A percentile compares a stretch with the other conserved stretches of the same genome.
Conservation (phyloP, 495 filamentous ascomycete genomes). For the Jackrogersella minutella region DNA sequence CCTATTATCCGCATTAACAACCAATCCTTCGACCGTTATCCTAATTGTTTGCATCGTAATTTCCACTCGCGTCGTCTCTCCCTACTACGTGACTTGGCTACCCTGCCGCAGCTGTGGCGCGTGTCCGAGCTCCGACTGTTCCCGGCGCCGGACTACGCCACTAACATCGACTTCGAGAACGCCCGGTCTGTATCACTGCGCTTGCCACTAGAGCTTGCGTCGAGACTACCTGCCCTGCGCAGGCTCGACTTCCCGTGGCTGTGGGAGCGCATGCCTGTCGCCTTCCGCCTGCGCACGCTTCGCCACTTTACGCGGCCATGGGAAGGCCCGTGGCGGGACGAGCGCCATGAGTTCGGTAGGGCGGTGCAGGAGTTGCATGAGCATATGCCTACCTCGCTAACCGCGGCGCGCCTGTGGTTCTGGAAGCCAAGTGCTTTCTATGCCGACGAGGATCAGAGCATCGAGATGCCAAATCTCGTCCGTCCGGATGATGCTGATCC, state of each 20-base stretch:
- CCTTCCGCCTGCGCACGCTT: constrained; percentile 16
- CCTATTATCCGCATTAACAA: constrained; percentile 15
- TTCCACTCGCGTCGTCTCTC: constrained; percentile 38
- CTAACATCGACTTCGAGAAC: constrained; percentile 12
- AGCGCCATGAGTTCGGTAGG: constrained; percentile 37
- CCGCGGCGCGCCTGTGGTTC: constrained; percentile 37
- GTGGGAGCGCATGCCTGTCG: too few relatives aligned
- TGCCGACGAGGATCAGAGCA: constrained; percentile 32
- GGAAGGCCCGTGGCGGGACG: constrained; percentile 43
- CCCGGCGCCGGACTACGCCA: constrained; percentile 4
- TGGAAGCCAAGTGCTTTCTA: constrained; percentile 27
- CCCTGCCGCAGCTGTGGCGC: constrained; percentile 23
- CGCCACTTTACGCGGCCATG: constrained; percentile 35
- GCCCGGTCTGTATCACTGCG: constrained; percentile 33
- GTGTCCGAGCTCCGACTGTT: constrained; percentile 33
- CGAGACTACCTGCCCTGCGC: constrained; percentile 28
- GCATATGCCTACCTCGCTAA: constrained; percentile 27
- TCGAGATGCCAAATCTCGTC: constrained; percentile 38
- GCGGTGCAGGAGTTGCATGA: constrained; percentile 22
- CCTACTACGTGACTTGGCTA: constrained; percentile 27
- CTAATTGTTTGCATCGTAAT: constrained; percentile 35
- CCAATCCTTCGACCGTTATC: constrained; percentile 35
- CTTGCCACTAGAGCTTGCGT: constrained; percentile 31
- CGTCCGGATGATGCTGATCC: constrained; percentile 32
- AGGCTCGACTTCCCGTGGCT: constrained; percentile 40